These are phyloP conservation scores for Leptographium galeiforme DNA, from an alignment of 2,329 filamentous ascomycete genomes.

Conservation along the genomic window DNA sequence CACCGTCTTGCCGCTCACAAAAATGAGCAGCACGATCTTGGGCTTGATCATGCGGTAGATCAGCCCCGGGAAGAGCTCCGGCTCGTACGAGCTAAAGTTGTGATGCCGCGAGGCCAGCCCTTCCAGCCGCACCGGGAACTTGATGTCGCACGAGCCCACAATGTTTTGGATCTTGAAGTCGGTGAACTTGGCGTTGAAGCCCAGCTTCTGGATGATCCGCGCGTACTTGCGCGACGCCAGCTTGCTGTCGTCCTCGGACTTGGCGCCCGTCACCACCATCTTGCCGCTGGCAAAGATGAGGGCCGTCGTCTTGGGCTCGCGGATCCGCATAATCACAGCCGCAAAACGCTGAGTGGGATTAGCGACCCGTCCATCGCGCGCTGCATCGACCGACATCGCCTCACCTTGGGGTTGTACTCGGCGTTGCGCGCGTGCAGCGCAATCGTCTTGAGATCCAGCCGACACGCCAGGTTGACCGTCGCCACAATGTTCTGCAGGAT, in stretches of 20 bases:
- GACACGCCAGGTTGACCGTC: constrained; percentile 95
- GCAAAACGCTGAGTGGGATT: constrained; percentile 65
- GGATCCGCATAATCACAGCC: constrained; percentile 98
- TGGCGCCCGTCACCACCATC: constrained; percentile 80
- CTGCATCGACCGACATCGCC: constrained; percentile 13
- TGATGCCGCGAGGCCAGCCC: constrained; percentile 94
- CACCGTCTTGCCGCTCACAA: constrained; percentile 96
- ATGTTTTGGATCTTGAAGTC: constrained; percentile 99
- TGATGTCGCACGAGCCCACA: constrained; percentile 96
- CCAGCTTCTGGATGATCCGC: constrained; percentile 98
- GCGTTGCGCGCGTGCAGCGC: constrained; percentile 95
- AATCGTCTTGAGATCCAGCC: constrained; percentile 96
- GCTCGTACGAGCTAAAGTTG: constrained; percentile 98
- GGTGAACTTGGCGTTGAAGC: constrained; percentile 98
- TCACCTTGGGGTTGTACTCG: constrained; percentile 96
- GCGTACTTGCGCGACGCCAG: constrained; percentile 95
- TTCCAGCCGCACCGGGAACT: constrained; percentile 95
- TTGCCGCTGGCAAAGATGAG: constrained; percentile 97
- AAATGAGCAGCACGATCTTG: constrained; percentile 95
- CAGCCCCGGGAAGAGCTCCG: constrained; percentile 94
- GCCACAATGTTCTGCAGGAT: constrained; percentile 98
- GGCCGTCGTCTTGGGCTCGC: constrained; percentile 95
- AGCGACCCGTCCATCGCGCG: constrained; percentile 3
- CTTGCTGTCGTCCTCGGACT: constrained; percentile 96
- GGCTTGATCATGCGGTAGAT: constrained; percentile 99